Conservation (phyloP, 2,329 filamentous ascomycete genomes). For the Monilinia fructicola region DNA sequence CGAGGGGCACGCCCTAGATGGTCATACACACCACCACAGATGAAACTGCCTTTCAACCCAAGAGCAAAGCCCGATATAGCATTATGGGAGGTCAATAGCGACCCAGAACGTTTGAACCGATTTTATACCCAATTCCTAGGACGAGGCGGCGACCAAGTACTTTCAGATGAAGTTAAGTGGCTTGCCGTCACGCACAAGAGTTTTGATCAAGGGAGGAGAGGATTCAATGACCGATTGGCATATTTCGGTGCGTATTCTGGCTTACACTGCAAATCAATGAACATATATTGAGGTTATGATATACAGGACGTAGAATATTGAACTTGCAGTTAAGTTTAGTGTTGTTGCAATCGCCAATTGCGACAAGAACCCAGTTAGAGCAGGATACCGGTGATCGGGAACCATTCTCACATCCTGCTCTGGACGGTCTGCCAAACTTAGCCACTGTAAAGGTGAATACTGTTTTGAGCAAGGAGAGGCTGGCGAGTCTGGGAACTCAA, state of each 20-base stretch:
- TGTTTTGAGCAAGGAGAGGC: constrained; percentile 61
- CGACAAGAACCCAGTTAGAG: constrained; percentile 36
- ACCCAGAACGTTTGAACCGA: constrained; percentile 70
- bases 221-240: constrained; percentile 92
- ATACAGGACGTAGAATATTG: constrained; percentile 56
- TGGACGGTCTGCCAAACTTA: constrained; percentile 74
- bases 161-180: constrained; percentile 95
- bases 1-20: constrained; percentile 57
- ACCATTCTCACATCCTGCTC: constrained; percentile 68
- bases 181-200: constrained; percentile 96
- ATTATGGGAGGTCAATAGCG: constrained; percentile 69
- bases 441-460: constrained; percentile 58
- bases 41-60: constrained; percentile 63
- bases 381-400: constrained; percentile 53
- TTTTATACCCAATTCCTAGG: constrained; percentile 79
- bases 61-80: constrained; percentile 52
- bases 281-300: constrained; percentile 28
- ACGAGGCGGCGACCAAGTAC: constrained; percentile 65
- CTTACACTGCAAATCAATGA: background rate
- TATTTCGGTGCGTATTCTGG: constrained; percentile 65
- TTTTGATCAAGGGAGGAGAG: constrained; percentile 90
- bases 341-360: constrained; percentile 49
- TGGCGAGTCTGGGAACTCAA: constrained; percentile 66
- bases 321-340: constrained; percentile 64
- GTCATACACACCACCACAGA: constrained; percentile 66